A percentile compares a stretch with the other conserved stretches of the same genome.
Conservation (phyloP, 768 basidiomycete genomes). For the Psilocybe subaeruginosa region DNA sequence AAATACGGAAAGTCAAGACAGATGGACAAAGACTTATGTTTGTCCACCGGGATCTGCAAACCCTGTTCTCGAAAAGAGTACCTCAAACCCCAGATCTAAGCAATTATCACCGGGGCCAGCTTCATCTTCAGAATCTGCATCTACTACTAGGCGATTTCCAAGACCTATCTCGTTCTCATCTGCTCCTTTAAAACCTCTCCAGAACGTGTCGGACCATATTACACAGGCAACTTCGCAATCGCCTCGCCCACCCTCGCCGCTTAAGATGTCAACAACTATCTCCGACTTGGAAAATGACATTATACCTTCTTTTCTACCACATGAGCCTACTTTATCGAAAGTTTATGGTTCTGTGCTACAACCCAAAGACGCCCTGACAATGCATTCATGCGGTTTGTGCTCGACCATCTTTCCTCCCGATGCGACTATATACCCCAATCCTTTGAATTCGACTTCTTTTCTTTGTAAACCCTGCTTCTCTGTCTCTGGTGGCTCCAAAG, state of each 20-base stretch:
- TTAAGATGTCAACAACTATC: slow-evolving; percentile 54
- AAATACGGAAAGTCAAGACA: slow-evolving; percentile 50
- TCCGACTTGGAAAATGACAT: slow-evolving; percentile 62
- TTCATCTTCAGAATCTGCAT: slow-evolving; percentile 8
- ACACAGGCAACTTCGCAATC: slow-evolving; percentile 47
- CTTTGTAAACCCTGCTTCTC: slow-evolving; percentile 78
- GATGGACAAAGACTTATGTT: slow-evolving; percentile 83
- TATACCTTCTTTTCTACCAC: slow-evolving; percentile 54
- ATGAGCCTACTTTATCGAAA: slow-evolving; percentile 69
- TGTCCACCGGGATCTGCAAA: slow-evolving; percentile 32
- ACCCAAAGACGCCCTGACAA: slow-evolving; percentile 70
- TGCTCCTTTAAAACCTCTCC: slow-evolving; percentile 36
- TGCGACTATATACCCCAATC: slow-evolving; percentile 83
- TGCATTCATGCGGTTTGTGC: slow-evolving; percentile 73
- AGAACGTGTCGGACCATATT: slow-evolving; percentile 60
- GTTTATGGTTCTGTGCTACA: slow-evolving; percentile 87
- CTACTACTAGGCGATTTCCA: slow-evolving; percentile 51
- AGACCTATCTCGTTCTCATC: slow-evolving; percentile 42
- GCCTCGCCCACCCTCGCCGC: slow-evolving; percentile 55
- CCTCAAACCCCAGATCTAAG: slow-evolving; percentile 13
- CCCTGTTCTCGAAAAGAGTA: neutral
- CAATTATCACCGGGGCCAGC: neutral
- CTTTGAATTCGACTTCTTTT: slow-evolving; percentile 51
- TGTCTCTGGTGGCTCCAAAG: slow-evolving; percentile 75
- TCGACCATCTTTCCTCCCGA: slow-evolving; percentile 72